Evolutionary conservation across 2,329 filamentous ascomycete species (phyloP).

Genomic region (Aspergillus sp.): DNA sequence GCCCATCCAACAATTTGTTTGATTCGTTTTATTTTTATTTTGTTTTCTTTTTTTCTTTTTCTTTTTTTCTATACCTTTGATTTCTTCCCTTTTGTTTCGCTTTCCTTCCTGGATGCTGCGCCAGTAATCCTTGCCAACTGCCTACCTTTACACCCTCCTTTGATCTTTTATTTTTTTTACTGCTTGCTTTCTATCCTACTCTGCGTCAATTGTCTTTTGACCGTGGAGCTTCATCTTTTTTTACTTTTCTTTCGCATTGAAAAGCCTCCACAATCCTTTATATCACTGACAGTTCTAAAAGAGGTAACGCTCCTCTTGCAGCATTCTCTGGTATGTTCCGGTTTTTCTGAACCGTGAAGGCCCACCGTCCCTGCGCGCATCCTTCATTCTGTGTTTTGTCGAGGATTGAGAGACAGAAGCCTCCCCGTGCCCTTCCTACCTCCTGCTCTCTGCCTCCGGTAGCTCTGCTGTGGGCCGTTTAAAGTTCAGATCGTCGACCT

Average conservation of each 20-base stretch:
- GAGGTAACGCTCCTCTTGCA: slow-evolving; percentile 17
- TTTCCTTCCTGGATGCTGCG: background rate
- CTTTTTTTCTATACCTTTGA: background rate
- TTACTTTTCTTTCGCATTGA: slow-evolving; percentile 2
- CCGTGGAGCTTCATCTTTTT: background rate
- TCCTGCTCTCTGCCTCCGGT: slow-evolving; percentile 13
- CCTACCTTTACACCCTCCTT: background rate
- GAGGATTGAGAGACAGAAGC: background rate
- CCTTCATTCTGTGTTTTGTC: slow-evolving; percentile 6
- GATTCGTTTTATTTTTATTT: background rate
- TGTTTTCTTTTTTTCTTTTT: background rate
- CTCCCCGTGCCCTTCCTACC: slow-evolving; percentile 4
- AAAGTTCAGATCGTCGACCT: slow-evolving; percentile 24
- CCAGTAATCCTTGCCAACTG: background rate
- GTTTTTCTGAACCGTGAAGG: slow-evolving; percentile 4
- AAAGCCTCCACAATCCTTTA: slow-evolving; percentile 10
- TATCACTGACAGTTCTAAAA: slow-evolving; percentile 20
- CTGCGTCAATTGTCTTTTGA: background rate
- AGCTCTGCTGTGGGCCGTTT: slow-evolving; percentile 15
- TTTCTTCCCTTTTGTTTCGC: background rate
- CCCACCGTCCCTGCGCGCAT: background rate
- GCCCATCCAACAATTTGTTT: background rate
- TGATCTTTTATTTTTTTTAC: background rate
- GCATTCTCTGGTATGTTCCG: slow-evolving; percentile 26
- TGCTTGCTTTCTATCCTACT: background rate